A percentile compares a stretch with the other conserved stretches of the same genome.
Conservation (phyloP, 257 asterid genomes). For the Solanum paucissectum region DNA sequence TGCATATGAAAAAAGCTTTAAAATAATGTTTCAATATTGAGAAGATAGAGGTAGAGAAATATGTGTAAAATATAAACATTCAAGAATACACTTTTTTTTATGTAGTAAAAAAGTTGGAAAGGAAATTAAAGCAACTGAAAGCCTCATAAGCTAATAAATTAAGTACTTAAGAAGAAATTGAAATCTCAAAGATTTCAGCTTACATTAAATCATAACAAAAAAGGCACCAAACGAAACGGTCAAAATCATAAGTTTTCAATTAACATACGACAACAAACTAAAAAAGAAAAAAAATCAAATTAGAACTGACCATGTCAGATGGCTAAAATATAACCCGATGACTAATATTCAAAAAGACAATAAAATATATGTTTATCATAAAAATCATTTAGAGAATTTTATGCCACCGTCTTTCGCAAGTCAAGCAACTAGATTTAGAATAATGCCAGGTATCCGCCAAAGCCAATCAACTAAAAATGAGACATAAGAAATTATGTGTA, state of each 20-base stretch:
- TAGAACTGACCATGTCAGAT: no score
- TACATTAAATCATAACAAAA: not conserved
- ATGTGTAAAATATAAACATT: no score
- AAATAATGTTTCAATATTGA: no score
- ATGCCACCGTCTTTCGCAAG: not conserved
- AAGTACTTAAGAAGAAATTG: not conserved
- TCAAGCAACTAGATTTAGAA: not conserved
- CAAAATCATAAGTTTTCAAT: not conserved
- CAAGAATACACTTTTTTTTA: no score
- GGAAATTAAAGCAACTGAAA: not conserved
- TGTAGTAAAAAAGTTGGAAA: not conserved
- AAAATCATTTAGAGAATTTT: not conserved
- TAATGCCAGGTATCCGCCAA: not conserved
- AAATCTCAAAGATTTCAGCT: not conserved
- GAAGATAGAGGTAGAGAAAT: no score
- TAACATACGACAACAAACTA: not conserved
- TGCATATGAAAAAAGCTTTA: not conserved
- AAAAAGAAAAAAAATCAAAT: no score
- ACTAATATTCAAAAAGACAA: no score
- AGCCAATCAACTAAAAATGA: not conserved
- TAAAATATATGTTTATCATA: not conserved
- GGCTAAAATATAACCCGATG: no score
- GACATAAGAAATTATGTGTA: not conserved
- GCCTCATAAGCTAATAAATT: not conserved
- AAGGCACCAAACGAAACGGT: not conserved